These are phyloP conservation scores for Lanmaoa pseudosensibilis DNA, from an alignment of 768 basidiomycete species.

Conservation along the genomic window DNA sequence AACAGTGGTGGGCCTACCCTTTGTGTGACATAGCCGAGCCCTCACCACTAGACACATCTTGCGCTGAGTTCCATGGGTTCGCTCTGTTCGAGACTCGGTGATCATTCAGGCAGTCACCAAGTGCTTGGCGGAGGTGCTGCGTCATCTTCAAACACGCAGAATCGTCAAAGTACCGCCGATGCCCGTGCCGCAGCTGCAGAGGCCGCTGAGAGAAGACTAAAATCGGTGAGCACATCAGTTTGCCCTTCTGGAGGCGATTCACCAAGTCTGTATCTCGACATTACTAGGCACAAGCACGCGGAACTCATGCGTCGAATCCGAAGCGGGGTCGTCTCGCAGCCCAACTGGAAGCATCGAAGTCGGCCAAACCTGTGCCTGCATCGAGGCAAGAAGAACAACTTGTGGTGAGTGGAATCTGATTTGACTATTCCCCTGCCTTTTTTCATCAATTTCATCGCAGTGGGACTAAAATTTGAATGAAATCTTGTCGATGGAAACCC, in stretches of 20 bases:
- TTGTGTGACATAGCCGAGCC: background rate
- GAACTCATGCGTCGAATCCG: constrained; percentile 44
- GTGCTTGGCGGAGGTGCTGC: constrained; percentile 43
- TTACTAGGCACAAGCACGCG: constrained; percentile 45
- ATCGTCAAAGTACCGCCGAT: constrained; percentile 36
- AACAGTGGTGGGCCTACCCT: background rate
- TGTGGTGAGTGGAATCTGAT: constrained; percentile 41
- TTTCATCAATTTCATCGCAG: constrained; percentile 36
- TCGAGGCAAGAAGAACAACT: constrained; percentile 40
- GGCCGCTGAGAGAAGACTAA: constrained; percentile 60
- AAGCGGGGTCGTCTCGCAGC: constrained; percentile 45
- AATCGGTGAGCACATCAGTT: constrained; percentile 45
- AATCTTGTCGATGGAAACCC: constrained; percentile 22
- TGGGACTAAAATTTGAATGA: constrained; percentile 41
- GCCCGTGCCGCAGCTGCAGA: constrained; percentile 57
- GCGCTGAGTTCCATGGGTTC: constrained; percentile 46
- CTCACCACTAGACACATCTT: background rate
- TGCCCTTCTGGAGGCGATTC: constrained; percentile 23
- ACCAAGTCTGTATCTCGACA: constrained; percentile 14
- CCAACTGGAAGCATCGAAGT: constrained; percentile 42
- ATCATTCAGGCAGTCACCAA: constrained; percentile 47
- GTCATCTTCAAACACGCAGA: constrained; percentile 22
- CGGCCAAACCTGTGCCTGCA: constrained; percentile 37
- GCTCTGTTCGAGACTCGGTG: constrained; percentile 52
- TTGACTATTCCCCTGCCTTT: constrained; percentile 19